These are phyloP conservation scores for Areca catechu DNA, from an alignment of 176 grass and related monocot species.

Conservation along the genomic window DNA sequence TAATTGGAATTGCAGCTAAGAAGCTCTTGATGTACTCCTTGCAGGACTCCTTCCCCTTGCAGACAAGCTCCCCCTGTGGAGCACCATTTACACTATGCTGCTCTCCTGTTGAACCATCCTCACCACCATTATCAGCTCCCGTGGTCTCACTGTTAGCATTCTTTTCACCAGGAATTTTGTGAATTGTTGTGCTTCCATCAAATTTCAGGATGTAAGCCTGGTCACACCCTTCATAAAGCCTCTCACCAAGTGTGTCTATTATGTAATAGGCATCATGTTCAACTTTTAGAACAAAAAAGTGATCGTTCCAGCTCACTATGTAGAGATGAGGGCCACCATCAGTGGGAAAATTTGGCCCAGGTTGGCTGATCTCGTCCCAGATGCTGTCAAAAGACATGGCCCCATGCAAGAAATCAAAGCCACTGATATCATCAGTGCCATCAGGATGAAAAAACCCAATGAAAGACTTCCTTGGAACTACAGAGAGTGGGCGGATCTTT, in stretches of 20 bases:
- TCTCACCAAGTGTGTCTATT: constrained; percentile 15
- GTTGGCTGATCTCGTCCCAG: constrained; percentile 18
- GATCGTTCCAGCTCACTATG: constrained; percentile 19
- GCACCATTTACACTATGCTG: background rate
- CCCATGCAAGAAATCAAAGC: constrained; percentile 8
- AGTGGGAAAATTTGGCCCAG: background rate
- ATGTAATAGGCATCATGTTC: constrained; percentile 13
- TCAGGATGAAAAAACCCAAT: constrained; percentile 15
- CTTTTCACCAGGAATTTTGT: background rate
- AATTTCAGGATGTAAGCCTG: constrained; percentile 22
- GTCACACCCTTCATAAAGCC: constrained; percentile 8
- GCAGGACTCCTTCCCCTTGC: constrained; percentile 13
- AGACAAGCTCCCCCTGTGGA: constrained; percentile 2
- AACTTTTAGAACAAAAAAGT: constrained; percentile 16
- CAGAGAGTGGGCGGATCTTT: constrained; percentile 7
- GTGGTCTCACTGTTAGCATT: background rate
- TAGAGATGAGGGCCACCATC: constrained; percentile 3
- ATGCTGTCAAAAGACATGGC: constrained; percentile 18
- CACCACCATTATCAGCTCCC: background rate
- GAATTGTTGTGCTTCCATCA: background rate
- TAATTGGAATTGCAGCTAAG: constrained; percentile 8
- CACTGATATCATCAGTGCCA: background rate
- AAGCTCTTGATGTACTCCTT: constrained; percentile 20
- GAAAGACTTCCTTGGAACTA: constrained; percentile 17
- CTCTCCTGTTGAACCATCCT: background rate